phyloP scores from a whole-genome alignment of 1,139 yeast species.

The Kurtzmaniella quercitrusa region DNA sequence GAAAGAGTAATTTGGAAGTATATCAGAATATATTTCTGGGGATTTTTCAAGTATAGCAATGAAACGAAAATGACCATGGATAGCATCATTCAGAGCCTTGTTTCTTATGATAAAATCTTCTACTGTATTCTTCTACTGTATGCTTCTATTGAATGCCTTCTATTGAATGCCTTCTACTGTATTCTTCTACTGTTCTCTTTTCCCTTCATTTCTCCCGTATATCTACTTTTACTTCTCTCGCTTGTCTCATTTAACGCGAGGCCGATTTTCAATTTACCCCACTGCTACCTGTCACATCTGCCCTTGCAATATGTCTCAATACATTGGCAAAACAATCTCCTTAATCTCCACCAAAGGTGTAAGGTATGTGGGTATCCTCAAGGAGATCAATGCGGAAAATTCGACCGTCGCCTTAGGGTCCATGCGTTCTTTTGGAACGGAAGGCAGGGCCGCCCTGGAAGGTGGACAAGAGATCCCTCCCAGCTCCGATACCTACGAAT shows the following conservation, averaged over 20 bases:
- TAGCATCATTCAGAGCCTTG: too few species aligned
- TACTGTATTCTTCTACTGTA: too few species aligned
- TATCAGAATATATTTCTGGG: too few species aligned
- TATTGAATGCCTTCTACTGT: too few species aligned
- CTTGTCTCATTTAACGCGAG: neutral
- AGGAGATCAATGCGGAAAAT: conserved; percentile 83
- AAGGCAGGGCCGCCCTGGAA: conserved; percentile 64
- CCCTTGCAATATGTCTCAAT: conserved; percentile 59
- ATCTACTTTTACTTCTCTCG: neutral
- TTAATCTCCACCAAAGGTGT: conserved; percentile 85
- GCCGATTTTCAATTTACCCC: neutral
- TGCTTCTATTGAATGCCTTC: too few species aligned
- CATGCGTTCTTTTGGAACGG: conserved; percentile 89
- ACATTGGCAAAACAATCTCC: conserved; percentile 89
- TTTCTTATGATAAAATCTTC: too few species aligned
- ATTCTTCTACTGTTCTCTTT: too few species aligned
- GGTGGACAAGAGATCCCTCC: conserved; percentile 71
- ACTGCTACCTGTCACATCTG: neutral
- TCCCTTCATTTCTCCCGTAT: too few species aligned
- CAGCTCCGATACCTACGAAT: conserved; percentile 66
- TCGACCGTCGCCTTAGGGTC: conserved; percentile 83
- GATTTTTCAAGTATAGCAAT: too few species aligned
- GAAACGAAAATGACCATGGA: too few species aligned
- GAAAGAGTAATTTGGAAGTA: too few species aligned
- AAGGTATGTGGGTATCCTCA: conserved; percentile 82